Evolutionary conservation across 2,329 filamentous ascomycete genomes (phyloP).

Genomic region (Penicillium sp.): DNA sequence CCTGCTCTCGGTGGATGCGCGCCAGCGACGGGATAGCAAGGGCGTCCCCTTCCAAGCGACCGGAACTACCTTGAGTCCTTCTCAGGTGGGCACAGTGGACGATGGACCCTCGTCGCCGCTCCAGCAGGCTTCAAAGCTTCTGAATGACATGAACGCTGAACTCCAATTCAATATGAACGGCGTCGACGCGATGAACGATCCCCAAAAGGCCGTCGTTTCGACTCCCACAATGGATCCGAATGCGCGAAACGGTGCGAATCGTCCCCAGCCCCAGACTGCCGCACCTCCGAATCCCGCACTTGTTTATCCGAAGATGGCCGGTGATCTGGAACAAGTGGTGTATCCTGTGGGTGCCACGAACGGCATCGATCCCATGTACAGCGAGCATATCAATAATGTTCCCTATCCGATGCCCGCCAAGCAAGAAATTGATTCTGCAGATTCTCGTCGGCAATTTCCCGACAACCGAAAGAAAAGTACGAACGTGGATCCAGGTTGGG

Average conservation of each 20-base stretch:
- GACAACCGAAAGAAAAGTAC: constrained; percentile 60
- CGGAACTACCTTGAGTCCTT: constrained; percentile 44
- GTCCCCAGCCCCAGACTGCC: constrained; percentile 44
- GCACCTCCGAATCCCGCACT: constrained; percentile 50
- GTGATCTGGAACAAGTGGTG: constrained; percentile 67
- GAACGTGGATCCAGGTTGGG: constrained; percentile 61
- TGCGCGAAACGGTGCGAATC: constrained; percentile 44
- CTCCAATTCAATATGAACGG: constrained; percentile 61
- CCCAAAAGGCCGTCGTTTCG: constrained; percentile 53
- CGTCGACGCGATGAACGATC: constrained; percentile 62
- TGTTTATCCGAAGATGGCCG: constrained; percentile 49
- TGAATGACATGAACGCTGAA: constrained; percentile 63
- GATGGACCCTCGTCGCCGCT: constrained; percentile 64
- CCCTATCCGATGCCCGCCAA: constrained; percentile 76
- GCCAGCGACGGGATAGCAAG: constrained; percentile 60
- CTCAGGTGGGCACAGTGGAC: constrained; percentile 49
- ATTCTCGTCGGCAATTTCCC: constrained; percentile 46
- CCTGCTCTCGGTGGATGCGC: constrained; percentile 58
- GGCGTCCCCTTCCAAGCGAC: constrained; percentile 36
- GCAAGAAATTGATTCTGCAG: constrained; percentile 47
- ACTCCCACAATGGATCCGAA: constrained; percentile 55
- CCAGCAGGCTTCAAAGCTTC: constrained; percentile 63
- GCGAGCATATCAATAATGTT: constrained; percentile 91
- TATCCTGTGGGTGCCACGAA: constrained; percentile 89
- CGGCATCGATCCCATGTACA: constrained; percentile 91